These are phyloP conservation scores for Xylaria venustula DNA, from an alignment of 495 filamentous ascomycete genomes.

Conservation along the genomic window DNA sequence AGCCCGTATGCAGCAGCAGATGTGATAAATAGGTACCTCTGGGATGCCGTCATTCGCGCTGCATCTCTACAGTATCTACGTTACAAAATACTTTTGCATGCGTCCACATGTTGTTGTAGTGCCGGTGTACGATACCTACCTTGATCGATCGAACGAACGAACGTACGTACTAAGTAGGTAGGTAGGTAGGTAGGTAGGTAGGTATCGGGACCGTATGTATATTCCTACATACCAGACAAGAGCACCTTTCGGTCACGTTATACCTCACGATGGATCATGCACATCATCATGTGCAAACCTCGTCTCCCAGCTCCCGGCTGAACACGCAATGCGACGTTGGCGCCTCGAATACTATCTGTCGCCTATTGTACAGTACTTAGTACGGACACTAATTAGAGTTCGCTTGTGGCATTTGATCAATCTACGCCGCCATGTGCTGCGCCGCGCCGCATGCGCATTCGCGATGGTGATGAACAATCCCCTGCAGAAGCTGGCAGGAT, in stretches of 20 bases:
- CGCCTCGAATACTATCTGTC: neutral
- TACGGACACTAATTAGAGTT: neutral
- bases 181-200: neutral
- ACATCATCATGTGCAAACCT: slow-evolving; percentile 9
- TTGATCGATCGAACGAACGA: too few relatives aligned
- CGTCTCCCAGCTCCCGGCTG: slow-evolving; percentile 1
- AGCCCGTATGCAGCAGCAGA: neutral
- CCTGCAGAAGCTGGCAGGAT: slow-evolving; percentile 8
- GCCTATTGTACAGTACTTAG: neutral
- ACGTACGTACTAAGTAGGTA: too few relatives aligned
- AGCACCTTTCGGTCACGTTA: too few relatives aligned
- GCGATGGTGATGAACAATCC: neutral
- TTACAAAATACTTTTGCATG: too few relatives aligned
- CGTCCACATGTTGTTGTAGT: too few relatives aligned
- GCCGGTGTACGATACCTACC: too few relatives aligned
- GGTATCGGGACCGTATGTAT: too few relatives aligned
- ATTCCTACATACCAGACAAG: too few relatives aligned
- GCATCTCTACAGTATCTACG: too few relatives aligned
- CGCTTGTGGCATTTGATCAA: neutral
- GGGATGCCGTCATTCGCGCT: neutral
- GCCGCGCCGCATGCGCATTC: neutral
- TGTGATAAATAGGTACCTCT: neutral
- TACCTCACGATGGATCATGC: slow-evolving; percentile 12
- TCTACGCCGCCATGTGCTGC: neutral
- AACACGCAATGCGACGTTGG: slow-evolving; percentile 11